phyloP scores from a whole-genome alignment of 768 basidiomycete species.

The Zangia roseola region DNA sequence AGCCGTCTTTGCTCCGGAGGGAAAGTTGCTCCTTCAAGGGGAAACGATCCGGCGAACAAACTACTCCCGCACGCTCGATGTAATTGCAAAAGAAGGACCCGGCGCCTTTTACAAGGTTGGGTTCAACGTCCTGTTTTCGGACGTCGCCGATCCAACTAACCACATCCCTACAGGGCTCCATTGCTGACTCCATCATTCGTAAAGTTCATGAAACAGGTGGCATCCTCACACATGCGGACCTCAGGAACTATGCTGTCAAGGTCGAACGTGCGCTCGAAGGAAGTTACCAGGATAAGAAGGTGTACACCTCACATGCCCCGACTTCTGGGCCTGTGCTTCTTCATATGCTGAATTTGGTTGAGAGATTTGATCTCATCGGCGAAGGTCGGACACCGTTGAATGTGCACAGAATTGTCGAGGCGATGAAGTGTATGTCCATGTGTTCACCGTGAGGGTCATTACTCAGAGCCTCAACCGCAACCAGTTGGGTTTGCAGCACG shows the following conservation, averaged over 20 bases:
- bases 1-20: constrained; percentile 78
- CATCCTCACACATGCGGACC: constrained; percentile 72
- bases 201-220: constrained; percentile 76
- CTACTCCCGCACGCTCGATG: constrained; percentile 72
- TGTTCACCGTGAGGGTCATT: constrained; percentile 11
- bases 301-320: constrained; percentile 86
- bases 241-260: constrained; percentile 66
- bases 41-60: constrained; percentile 71
- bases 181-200: constrained; percentile 75
- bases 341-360: constrained; percentile 89
- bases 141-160: constrained; percentile 10
- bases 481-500: constrained; percentile 65
- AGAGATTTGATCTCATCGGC: constrained; percentile 58
- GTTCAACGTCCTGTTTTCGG: constrained; percentile 10
- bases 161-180: constrained; percentile 54
- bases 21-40: constrained; percentile 68
- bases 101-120: constrained; percentile 78
- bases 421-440: constrained; percentile 69
- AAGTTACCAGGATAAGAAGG: constrained; percentile 69
- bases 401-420: constrained; percentile 80
- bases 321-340: constrained; percentile 88
- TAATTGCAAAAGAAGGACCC: constrained; percentile 74
- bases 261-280: constrained; percentile 75
- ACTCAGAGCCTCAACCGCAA: constrained; percentile 5
- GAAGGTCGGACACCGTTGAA: constrained; percentile 59